These are phyloP conservation scores for Arachnomyces sp. DNA, from an alignment of 2,329 filamentous ascomycete species.

Conservation along the genomic window DNA sequence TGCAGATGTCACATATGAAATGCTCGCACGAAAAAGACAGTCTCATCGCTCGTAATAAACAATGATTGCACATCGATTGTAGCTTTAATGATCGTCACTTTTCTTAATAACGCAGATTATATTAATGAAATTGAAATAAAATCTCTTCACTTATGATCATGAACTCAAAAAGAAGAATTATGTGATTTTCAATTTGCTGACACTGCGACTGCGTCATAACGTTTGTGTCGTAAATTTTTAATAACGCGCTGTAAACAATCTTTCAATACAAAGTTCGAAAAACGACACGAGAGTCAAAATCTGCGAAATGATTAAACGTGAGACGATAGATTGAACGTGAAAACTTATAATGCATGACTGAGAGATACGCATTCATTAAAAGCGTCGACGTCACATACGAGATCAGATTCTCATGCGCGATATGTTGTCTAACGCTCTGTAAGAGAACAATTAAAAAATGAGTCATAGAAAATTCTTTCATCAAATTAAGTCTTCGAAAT, in stretches of 20 bases:
- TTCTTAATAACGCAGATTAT: constrained; percentile 7
- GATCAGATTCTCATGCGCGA: constrained; percentile 3
- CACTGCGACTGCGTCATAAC: background rate
- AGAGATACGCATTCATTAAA: constrained; percentile 18
- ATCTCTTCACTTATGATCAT: background rate
- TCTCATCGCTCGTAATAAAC: constrained; percentile 11
- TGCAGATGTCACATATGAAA: constrained; percentile 16
- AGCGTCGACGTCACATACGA: constrained; percentile 5
- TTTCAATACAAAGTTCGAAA: constrained; percentile 11
- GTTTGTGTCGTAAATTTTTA: background rate
- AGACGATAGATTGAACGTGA: background rate
- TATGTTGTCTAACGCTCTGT: background rate
- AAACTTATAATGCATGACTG: constrained; percentile 8
- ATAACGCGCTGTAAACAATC: constrained; percentile 1
- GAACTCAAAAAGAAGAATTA: background rate
- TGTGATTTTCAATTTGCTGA: constrained; percentile 1
- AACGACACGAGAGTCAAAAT: constrained; percentile 11
- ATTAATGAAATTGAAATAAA: constrained; percentile 1
- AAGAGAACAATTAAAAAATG: background rate
- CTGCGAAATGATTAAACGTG: background rate
- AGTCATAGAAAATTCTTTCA: background rate
- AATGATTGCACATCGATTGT: constrained; percentile 16
- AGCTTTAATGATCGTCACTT: constrained; percentile 11
- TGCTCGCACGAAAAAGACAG: constrained; percentile 15
- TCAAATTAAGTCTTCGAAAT: background rate